Conservation (phyloP, 768 basidiomycete genomes). For the Termitomyces sp. region DNA sequence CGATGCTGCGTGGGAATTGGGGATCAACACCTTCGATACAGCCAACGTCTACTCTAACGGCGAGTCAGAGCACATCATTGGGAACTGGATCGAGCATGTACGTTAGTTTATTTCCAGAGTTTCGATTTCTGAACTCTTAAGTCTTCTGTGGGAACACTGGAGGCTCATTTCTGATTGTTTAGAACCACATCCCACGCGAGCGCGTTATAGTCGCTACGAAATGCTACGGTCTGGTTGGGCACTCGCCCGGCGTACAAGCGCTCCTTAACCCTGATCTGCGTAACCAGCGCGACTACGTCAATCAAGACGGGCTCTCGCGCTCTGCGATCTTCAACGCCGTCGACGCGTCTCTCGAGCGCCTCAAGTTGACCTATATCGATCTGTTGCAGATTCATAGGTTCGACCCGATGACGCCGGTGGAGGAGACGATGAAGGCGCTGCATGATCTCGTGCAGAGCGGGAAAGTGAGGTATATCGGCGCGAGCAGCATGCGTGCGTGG, state of each 20-base stretch:
- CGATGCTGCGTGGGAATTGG: constrained; percentile 38
- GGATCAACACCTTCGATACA: constrained; percentile 35
- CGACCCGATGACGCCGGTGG: constrained; percentile 26
- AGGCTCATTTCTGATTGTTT: too few species aligned
- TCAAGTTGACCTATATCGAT: constrained; percentile 26
- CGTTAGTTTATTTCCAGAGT: too few species aligned
- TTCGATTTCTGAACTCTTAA: too few species aligned
- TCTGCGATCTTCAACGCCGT: constrained; percentile 31
- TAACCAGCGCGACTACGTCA: constrained; percentile 13
- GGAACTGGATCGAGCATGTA: constrained; percentile 35
- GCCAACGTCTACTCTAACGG: constrained; percentile 36
- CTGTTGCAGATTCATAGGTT: constrained; percentile 42
- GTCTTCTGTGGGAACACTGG: too few species aligned
- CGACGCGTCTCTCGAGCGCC: constrained; percentile 25
- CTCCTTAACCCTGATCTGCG: neutral
- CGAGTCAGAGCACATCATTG: constrained; percentile 37
- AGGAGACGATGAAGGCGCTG: constrained; percentile 45
- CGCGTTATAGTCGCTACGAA: constrained; percentile 12
- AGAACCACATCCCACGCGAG: constrained; percentile 13
- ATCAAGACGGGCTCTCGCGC: constrained; percentile 15
- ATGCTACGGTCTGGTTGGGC: constrained; percentile 9
- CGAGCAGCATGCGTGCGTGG: constrained; percentile 44
- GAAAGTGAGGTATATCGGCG: constrained; percentile 43
- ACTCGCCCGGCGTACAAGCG: neutral
- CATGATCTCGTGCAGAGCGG: constrained; percentile 37